A percentile compares a stretch with the other conserved stretches of the same genome.
phyloP scores from a whole-genome alignment of 2,329 filamentous ascomycete genomes.

The Aspergillus fumigatiaffinis region DNA sequence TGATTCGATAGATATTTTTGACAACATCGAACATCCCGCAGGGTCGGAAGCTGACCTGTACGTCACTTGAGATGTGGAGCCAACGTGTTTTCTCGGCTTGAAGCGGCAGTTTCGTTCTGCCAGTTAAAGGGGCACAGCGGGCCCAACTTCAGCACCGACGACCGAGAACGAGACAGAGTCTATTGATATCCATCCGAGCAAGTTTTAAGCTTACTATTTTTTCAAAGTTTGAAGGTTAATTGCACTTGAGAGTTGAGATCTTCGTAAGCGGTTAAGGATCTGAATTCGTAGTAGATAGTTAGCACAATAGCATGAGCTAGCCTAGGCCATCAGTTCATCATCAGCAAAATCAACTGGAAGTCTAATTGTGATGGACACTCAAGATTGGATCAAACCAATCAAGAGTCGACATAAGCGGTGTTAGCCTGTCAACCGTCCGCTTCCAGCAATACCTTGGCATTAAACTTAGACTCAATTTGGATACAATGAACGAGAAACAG shows the following conservation, averaged over 20 bases:
- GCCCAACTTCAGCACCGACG: not conserved
- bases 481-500: no score
- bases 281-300: no score
- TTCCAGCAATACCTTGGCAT: no score
- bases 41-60: not conserved
- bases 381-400: not conserved
- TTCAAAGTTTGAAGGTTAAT: not conserved
- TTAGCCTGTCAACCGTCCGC: no score
- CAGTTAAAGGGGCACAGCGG: not conserved
- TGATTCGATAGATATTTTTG: not conserved
- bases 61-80: not conserved
- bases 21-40: not conserved
- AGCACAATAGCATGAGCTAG: no score
- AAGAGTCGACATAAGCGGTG: not conserved
- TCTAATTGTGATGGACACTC: not conserved
- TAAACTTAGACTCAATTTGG: no score
- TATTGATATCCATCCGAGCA: not conserved
- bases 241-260: not conserved
- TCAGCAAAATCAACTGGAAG: not conserved
- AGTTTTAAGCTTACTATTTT: not conserved
- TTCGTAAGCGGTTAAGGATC: no score
- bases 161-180: not conserved
- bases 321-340: no score
- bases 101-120: not conserved
- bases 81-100: not conserved